Conservation (phyloP, 331 rosid genomes). For the Pyracantha coccinea region DNA sequence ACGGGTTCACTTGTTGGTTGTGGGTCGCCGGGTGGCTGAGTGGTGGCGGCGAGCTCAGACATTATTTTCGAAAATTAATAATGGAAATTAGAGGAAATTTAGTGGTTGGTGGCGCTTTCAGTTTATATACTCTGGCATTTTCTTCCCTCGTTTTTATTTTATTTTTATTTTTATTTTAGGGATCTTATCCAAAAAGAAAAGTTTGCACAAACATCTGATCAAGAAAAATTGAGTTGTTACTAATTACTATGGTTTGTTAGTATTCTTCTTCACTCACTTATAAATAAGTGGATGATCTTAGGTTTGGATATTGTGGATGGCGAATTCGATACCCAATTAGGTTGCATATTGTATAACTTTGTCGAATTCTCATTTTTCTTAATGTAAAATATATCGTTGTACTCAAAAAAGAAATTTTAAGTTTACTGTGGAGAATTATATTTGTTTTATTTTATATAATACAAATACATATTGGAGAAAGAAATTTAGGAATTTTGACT, state of each 20-base stretch:
- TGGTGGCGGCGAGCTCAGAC: background rate
- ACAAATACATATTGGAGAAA: too few relatives aligned
- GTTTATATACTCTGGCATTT: background rate
- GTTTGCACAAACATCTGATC: background rate
- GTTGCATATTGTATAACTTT: rapidly evolving
- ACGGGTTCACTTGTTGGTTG: background rate
- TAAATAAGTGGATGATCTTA: too few relatives aligned
- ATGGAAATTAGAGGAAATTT: background rate
- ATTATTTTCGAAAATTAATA: background rate
- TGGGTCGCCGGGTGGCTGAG: constrained; percentile 6
- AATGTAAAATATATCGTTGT: too few relatives aligned
- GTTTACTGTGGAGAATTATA: too few relatives aligned
- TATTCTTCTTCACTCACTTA: rapidly evolving
- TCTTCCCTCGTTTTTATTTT: background rate
- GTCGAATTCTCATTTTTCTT: rapidly evolving
- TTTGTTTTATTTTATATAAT: too few relatives aligned
- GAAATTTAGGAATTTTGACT: too few relatives aligned
- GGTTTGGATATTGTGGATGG: rapidly evolving
- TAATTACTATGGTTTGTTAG: rapidly evolving
- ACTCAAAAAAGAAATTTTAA: too few relatives aligned
- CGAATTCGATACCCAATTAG: too few relatives aligned
- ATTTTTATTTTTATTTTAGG: background rate
- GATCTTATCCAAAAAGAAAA: background rate
- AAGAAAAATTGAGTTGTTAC: background rate
- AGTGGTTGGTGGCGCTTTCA: background rate